These are phyloP conservation scores for Diaporthe sp. DNA, from an alignment of 2,329 filamentous ascomycete species.

Conservation along the genomic window DNA sequence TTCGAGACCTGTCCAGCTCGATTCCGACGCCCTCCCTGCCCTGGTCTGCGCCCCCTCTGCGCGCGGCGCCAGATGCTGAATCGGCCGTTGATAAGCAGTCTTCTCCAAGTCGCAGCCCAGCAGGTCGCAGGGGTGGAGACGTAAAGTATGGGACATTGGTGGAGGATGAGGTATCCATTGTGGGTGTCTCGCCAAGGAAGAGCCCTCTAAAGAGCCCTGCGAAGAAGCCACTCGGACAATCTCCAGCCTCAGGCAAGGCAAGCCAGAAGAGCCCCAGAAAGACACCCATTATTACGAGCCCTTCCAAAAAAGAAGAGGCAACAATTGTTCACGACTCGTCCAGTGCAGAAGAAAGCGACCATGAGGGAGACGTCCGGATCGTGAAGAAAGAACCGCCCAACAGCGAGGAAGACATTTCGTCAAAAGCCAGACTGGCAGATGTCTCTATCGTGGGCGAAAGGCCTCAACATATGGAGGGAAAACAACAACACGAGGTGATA, in stretches of 20 bases:
- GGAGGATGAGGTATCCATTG: too few species aligned
- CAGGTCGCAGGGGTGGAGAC: not conserved
- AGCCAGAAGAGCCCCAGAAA: not conserved
- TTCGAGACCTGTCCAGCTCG: constrained; percentile 12
- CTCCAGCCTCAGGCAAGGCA: not conserved
- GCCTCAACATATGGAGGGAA: not conserved
- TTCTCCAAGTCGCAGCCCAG: not conserved
- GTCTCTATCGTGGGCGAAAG: not conserved
- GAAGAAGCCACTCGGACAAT: not conserved
- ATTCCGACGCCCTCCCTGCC: constrained; percentile 5
- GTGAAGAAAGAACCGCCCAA: not conserved
- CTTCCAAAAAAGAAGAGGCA: not conserved
- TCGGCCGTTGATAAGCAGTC: not conserved
- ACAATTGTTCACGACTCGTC: not conserved
- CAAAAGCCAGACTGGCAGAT: not conserved
- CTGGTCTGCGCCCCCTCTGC: constrained; percentile 34
- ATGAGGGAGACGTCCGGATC: not conserved
- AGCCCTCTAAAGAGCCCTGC: not conserved
- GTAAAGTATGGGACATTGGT: too few species aligned
- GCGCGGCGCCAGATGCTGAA: constrained; percentile 1
- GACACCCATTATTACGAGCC: not conserved
- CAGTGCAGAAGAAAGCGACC: not conserved
- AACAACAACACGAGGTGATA: not conserved
- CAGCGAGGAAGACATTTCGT: not conserved
- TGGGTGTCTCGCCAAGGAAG: not conserved